Evolutionary conservation across 257 asterid genomes (phyloP), one percentile per base, ranked within the genome.

Genomic region (Solanum virginianum): DNA sequence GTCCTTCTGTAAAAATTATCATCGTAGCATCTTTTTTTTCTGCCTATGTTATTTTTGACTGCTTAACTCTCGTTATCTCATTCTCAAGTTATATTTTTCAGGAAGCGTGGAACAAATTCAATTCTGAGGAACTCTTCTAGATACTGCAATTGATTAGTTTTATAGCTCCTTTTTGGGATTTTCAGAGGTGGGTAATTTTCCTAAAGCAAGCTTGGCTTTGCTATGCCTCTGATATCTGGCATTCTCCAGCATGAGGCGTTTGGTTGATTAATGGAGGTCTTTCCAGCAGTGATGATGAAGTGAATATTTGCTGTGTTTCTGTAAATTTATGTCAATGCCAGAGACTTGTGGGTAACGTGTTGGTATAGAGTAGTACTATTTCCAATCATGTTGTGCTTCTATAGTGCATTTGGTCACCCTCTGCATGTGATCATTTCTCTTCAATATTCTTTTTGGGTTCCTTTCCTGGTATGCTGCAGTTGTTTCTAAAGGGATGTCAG

Each of bases 71-170:
- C 60, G 39, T 26, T 7, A 75, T 15, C 81, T 82, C 20, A 63
- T 88, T 80, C 53, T 74, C 8, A 18, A 60, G 60, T 17, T 62
- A 81, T 83, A 77, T 60, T 79, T 86, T 65, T 89, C 87, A 97
- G 99, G 99, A 95, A 87, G 95, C 99, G 2, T 97, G 99, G 99
- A 97, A 95, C 93, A 97, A 97, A 89, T 94, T 97, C 43, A 97
- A 94, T 91, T 97, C 99, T 10, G 99, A 97, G 97, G 99, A 97
- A 96, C 99, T 97, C 85, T 97, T 94, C 91, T 97, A 92, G 92
- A 85, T 62, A 62, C 85, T 49, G 20, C 36, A 54, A 54, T 81
- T 81, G 60, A 22, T 45, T 82, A 36, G 84, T 56, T 87, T 85
- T 87, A 36, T 36, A 65, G 80, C 39, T 82, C 45, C 81, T 80